Base-by-base conservation (phyloP, 345 rosid species). In the Salix arbutifolia region DNA sequence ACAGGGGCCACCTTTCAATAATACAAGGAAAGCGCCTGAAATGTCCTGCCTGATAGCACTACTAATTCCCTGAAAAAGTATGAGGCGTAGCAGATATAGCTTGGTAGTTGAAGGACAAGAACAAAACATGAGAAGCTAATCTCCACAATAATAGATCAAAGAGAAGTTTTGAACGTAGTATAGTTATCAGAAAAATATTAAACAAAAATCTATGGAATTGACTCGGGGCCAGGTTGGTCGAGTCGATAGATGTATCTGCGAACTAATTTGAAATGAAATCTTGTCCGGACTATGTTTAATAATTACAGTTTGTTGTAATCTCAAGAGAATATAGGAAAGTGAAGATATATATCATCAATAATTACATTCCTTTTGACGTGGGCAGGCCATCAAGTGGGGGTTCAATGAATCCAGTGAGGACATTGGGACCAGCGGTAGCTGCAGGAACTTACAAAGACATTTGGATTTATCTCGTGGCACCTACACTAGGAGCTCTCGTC, bases 401-500 rank as follows among this genome's bases (percentile, higher is more conserved):
- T 71, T 91, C 95, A 74, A 91, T 91, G 95, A 91, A 91, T 67
- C 95, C 92, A 0, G 95, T 91, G 77, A 76, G 95, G 76, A 96
- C 97, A 16, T 75, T 96, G 28, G 99, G 99, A 31, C 99, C 99
- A 0, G 99, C 99, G 0, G 88, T 96, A 60, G 99, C 98, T 8
- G 89, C 98, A 70, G 99, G 98, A 81, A 91, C 91, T 77, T 96
- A 91, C 76, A 82, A 77, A 61, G 81, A 86, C 50, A 31, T 93
- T 13, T 96, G 99, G 99, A 67, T 96, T 33, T 96, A 91, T 80
- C 80, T 96, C 25, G 50, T 96, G 71, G 99, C 98, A 17, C 97
- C 99, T 4, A 93, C 92, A 30, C 92, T 96, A 0, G 99, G 99
- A 25, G 98, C 93, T 9, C 38, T 96, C 30, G 79, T 86, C 0